phyloP scores from a whole-genome alignment of 192 early-diverging fungal species.

The Coemansia sp. region DNA sequence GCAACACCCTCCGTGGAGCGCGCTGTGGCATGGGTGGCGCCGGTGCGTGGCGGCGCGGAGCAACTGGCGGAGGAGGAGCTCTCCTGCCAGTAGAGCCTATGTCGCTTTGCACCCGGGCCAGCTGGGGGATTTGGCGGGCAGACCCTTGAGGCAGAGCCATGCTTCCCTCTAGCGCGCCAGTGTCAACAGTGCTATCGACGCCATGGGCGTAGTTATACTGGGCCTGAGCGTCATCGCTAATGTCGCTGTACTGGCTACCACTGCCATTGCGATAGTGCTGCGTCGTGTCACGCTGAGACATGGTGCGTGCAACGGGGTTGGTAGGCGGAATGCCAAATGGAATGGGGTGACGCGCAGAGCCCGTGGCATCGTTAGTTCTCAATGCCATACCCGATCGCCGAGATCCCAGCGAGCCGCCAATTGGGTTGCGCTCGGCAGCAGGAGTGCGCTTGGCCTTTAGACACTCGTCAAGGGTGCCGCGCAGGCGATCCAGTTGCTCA shows the following conservation, averaged over 20 bases:
- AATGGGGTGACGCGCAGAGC: constrained; percentile 26
- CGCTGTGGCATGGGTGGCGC: constrained; percentile 53
- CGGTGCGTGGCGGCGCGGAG: constrained; percentile 57
- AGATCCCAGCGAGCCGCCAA: constrained; percentile 23
- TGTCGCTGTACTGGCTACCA: constrained; percentile 40
- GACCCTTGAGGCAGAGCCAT: constrained; percentile 27
- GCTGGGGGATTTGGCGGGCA: constrained; percentile 37
- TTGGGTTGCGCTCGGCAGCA: constrained; percentile 38
- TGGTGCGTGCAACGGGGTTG: constrained; percentile 32
- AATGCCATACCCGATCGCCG: constrained; percentile 37
- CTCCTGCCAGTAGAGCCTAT: constrained; percentile 18
- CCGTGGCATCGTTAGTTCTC: constrained; percentile 18
- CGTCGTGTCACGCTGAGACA: constrained; percentile 19
- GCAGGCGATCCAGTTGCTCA: constrained; percentile 37
- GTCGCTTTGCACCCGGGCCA: constrained; percentile 53
- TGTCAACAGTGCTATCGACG: constrained; percentile 13
- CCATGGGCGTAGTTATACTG: constrained; percentile 21
- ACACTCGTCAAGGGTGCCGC: constrained; percentile 39
- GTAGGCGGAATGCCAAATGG: constrained; percentile 27
- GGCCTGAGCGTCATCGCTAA: constrained; percentile 15
- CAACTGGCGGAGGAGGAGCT: constrained; percentile 37
- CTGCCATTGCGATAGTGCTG: constrained; percentile 32
- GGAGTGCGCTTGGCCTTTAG: constrained; percentile 36
- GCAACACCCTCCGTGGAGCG: constrained; percentile 50
- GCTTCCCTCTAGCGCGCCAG: constrained; percentile 27